A percentile compares a stretch with the other conserved stretches of the same genome.
Conservation (phyloP, 164 flowering plant genomes). For the Tinospora cordifolia region DNA sequence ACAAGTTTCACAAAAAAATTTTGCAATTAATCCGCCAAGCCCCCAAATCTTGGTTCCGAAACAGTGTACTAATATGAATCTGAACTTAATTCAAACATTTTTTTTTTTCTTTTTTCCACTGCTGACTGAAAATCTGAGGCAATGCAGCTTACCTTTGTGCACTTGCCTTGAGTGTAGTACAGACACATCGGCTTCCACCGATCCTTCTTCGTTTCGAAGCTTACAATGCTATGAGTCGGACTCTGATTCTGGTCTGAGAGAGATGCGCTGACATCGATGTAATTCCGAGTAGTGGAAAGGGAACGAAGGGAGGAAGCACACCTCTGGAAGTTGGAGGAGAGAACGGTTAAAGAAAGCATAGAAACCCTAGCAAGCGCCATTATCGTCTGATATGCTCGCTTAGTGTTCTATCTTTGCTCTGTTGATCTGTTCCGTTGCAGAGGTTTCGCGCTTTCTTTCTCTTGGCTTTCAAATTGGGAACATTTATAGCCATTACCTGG, state of each 20-base stretch:
- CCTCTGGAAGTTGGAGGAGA: constrained; percentile 10
- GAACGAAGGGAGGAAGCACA: constrained; percentile 7
- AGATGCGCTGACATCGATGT: constrained; percentile 13
- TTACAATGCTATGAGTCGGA: not conserved
- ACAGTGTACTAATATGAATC: not conserved
- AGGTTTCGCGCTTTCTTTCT: not conserved
- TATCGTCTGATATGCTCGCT: not conserved
- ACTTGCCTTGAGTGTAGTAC: constrained; percentile 71
- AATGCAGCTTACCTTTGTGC: constrained; percentile 49
- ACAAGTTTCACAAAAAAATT: not conserved
- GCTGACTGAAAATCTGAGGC: not conserved
- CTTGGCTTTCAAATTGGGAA: not conserved
- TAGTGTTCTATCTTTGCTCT: not conserved
- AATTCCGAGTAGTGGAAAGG: constrained; percentile 8
- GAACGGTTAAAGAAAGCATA: not conserved
- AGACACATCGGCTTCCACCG: constrained; percentile 75
- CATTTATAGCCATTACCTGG: not conserved
- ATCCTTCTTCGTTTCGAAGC: not conserved
- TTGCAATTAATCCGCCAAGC: no score
- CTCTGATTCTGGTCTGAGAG: constrained; percentile 8
- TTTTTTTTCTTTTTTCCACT: not conserved
- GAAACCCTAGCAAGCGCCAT: constrained; percentile 22
- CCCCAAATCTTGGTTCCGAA: no score
- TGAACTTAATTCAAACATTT: no score
- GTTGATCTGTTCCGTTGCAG: no score